Conservation (phyloP, 768 basidiomycete species). For the Mycena floridula region DNA sequence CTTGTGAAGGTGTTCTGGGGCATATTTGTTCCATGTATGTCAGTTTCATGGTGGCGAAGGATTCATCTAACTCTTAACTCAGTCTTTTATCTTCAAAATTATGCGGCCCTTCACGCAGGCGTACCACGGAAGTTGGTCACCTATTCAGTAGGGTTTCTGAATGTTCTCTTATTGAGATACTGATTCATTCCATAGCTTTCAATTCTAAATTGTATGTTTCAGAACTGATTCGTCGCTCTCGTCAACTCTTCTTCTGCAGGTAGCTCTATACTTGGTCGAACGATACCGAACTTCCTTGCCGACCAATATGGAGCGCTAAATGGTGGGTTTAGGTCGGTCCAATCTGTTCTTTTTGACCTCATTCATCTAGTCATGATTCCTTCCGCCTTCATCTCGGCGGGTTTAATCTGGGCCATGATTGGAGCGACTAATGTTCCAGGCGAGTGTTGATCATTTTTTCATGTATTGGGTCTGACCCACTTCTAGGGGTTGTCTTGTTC, state of each 20-base stretch:
- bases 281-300: constrained; percentile 48
- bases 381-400: constrained; percentile 31
- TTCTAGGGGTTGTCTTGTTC: constrained; percentile 39
- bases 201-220: too few relatives aligned
- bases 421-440: constrained; percentile 34
- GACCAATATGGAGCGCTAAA: constrained; percentile 45
- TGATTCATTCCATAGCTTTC: neutral
- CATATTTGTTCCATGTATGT: constrained; percentile 43
- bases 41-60: neutral
- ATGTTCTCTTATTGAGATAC: constrained; percentile 1
- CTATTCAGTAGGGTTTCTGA: constrained; percentile 30
- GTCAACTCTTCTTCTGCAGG: constrained; percentile 48
- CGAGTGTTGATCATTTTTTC: too few relatives aligned
- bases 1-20: constrained; percentile 37
- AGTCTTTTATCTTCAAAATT: constrained; percentile 52
- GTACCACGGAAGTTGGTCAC: constrained; percentile 32
- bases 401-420: constrained; percentile 45
- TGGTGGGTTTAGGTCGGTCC: constrained; percentile 22
- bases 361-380: constrained; percentile 35
- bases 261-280: constrained; percentile 48
- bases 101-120: constrained; percentile 32
- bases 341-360: constrained; percentile 3
- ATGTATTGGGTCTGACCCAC: too few relatives aligned
- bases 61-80: neutral
- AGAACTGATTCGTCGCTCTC: too few relatives aligned